Evolutionary conservation across 345 rosid genomes (phyloP), one percentile per base, ranked within the genome.

Genomic region (Durio zibethinus): DNA sequence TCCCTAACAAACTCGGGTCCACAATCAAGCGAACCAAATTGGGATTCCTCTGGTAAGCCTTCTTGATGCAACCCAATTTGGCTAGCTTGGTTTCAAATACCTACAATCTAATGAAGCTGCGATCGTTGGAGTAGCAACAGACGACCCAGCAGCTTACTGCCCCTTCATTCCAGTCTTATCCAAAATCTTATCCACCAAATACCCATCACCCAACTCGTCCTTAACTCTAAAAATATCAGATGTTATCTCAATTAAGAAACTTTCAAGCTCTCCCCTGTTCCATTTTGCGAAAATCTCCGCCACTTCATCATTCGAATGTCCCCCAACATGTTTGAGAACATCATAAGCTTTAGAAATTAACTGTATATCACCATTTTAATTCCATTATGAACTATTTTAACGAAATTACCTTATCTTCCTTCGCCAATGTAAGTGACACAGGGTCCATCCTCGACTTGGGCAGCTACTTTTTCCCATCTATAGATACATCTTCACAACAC

Each of bases 101-200:
- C 99, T 81, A 53, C 98, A 90, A 80, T 93, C 98, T 83, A 95
- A 87, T 0, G 97, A 93, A 2, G 99, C 99, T 0, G 98, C 99
- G 12, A 95, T 95, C 0, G 98, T 95, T 0, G 99, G 99, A 1
- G 99, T 97, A 0, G 98, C 99, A 33, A 93, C 95, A n/a, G 97
- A 93, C 31, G 93, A 90, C 88, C 93, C 99, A 0, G 99, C 98
- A 2, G 99, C 98, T 78, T 93, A 97, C 83, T 95, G 99, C 11
- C 99, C 99, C 80, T 94, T 94, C 99, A 94, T 94, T 16, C 99
- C 99, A 0, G 99, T 94, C 86, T 94, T 95, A 74, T 95, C 99
- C 75, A 95, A 50, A 80, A 95, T 95, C 93, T 94, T 94, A 79
- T 94, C 98, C 1, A 94, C 98, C 81, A 94, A 85, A 73, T 86